Evolutionary conservation across 768 basidiomycete genomes (phyloP), one percentile per base, ranked within the genome.

Genomic region (Mycena amicta): DNA sequence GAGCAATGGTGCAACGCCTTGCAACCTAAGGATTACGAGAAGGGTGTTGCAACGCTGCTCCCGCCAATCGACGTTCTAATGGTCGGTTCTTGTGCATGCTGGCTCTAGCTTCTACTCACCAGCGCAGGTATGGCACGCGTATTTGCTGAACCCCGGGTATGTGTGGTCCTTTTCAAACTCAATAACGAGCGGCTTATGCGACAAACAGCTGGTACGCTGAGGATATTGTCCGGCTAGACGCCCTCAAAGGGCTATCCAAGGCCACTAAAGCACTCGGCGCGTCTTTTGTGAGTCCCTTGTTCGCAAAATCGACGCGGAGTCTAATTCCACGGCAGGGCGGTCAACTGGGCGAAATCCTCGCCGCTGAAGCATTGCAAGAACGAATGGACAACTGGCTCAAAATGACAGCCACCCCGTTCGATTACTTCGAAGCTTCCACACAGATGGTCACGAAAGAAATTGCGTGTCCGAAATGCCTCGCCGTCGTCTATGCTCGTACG

Each of bases 101-200:
- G n/a, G n/a, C n/a, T 22, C 15, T n/a, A 26, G 47, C 47, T 49
- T 49, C 47, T n/a, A n/a, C 16, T 8, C 18, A 37, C 18, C 33
- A 8, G 33, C 18, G 33, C 26, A 73, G 72, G 70, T 75, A 6
- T 74, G 73, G 74, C 75, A 77, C 55, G 65, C 75, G 1, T 77
- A 77, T 56, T 67, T 75, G 66, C 61, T 77, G 8, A 70, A 66
- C 27, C 60, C 59, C 15, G 41, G 66, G 72, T 58, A 20, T 2
- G 60, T 57, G 27, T 53, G 30, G 4, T 59, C 28, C 53, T 30
- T 39, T 53, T 25, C 18, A 2, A n/a, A 22, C 31, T 33, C 20
- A 11, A 27, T 27, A 25, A 16, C 16, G 3, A 23, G 20, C 18
- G 15, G 8, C 13, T 55, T 40, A 1, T 12, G 23, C 39, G 20